Evolutionary conservation across 179 eudicot species (phyloP), one percentile per base, ranked within the genome.

Genomic region (Spergularia azorica): DNA sequence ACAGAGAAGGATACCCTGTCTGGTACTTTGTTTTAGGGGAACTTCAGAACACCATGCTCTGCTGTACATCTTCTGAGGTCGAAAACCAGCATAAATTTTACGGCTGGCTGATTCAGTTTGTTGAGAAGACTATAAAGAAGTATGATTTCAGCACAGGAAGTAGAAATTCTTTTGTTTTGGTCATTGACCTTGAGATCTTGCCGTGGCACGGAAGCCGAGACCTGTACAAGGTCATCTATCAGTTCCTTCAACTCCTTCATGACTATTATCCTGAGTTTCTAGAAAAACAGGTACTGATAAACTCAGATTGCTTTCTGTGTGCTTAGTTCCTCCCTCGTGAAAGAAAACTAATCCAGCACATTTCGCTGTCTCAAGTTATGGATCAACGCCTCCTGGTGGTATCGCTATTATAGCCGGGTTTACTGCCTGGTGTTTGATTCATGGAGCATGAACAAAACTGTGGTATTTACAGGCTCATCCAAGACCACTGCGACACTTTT

Each of bases 371-470:
- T 81, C 36, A 39, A 88, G 97, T 64, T 90, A 26, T 72, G 86
- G 84, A 80, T 91, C 67, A 89, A 91, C 77, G 94, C 83, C 39
- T 87, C 97, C 5, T 76, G 87, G 76, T 90, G 92, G 97, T 79
- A 86, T 75, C 80, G 86, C 20, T 67, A 82, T 43, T 75, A 36
- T 51, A 87, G 36, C 67, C 85, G 70, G 63, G 82, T 65, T 63
- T 79, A 72, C 51, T 80, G 59, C 32, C 61, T 59, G 63, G 81
- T 77, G 20, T 73, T 84, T 51, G 83, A 87, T 16, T 75, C 64
- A 79, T 83, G 79, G 81, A 82, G 76, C 78, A 83, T 74, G 58
- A 82, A 79, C 74, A 83, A 79, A 63, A 48, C 73, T 6, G 63
- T 80, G 3, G 71, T 86, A 10, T 88, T 88, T 67, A 87, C 86